A percentile compares a stretch with the other conserved stretches of the same genome.
Evolutionary conservation across 2,329 filamentous ascomycete species (phyloP).

Genomic region (Sporothrix globosa): DNA sequence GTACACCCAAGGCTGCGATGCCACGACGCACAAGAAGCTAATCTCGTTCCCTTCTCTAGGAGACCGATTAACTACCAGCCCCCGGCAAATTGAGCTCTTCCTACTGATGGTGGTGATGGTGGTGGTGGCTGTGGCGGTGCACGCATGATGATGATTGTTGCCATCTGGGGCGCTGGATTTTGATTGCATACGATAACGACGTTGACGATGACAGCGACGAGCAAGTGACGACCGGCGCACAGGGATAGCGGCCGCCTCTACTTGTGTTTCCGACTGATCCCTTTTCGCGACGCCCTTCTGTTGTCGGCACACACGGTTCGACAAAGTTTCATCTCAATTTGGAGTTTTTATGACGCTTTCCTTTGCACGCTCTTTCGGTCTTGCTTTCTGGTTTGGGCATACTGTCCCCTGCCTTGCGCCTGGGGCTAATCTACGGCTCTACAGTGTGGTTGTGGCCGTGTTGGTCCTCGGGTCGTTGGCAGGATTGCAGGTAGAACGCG

Average conservation of each 20-base stretch:
- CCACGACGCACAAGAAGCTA: background rate
- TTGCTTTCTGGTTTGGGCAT: background rate
- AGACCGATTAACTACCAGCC: constrained; percentile 84
- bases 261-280: background rate
- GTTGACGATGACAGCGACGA: constrained; percentile 23
- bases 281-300: background rate
- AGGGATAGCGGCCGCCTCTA: background rate
- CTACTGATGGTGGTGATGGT: background rate
- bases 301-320: constrained; percentile 5
- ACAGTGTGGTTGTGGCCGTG: background rate
- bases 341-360: constrained; percentile 11
- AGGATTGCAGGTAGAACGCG: background rate
- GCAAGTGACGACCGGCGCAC: constrained; percentile 2
- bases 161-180: background rate
- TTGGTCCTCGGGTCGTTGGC: background rate
- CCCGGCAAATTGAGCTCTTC: constrained; percentile 46
- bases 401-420: background rate
- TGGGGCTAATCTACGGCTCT: background rate
- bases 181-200: constrained; percentile 24
- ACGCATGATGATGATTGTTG: too few relatives aligned
- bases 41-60: constrained; percentile 50
- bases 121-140: too few relatives aligned
- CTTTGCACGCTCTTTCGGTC: constrained; percentile 4
- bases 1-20: background rate
- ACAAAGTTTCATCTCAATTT: background rate